phyloP scores from a whole-genome alignment of 768 basidiomycete species.

The Asterophora lycoperdoides region DNA sequence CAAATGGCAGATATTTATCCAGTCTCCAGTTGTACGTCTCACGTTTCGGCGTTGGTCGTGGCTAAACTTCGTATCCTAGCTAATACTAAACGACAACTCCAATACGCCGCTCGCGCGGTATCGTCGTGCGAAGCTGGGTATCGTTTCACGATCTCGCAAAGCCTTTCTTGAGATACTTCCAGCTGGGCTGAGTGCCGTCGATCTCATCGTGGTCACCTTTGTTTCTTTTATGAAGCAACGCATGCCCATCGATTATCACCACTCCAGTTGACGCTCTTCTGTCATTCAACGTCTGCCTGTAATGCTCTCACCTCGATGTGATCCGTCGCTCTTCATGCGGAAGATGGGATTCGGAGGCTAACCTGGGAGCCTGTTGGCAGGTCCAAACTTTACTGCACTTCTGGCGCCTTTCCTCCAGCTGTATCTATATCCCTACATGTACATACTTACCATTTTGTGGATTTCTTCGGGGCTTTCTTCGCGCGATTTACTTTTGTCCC shows the following conservation, averaged over 20 bases:
- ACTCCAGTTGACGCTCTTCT: neutral
- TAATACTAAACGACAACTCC: slow-evolving; percentile 27
- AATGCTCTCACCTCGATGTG: too few relatives aligned
- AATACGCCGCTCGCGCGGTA: slow-evolving; percentile 27
- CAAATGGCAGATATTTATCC: slow-evolving; percentile 36
- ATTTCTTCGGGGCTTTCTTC: too few relatives aligned
- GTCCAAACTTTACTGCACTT: too few relatives aligned
- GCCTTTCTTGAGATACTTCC: slow-evolving; percentile 30
- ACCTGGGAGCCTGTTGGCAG: too few relatives aligned
- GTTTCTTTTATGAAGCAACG: slow-evolving; percentile 24
- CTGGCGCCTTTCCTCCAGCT: too few relatives aligned
- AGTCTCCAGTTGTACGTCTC: slow-evolving; percentile 31
- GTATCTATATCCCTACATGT: too few relatives aligned
- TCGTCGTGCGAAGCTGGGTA: slow-evolving; percentile 28
- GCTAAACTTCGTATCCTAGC: slow-evolving; percentile 17
- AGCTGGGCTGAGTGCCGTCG: slow-evolving; percentile 23
- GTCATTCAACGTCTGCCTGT: neutral
- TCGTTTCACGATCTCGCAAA: slow-evolving; percentile 27
- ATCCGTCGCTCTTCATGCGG: too few relatives aligned
- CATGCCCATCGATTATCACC: slow-evolving; percentile 10
- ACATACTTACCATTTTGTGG: too few relatives aligned
- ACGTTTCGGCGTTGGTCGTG: neutral
- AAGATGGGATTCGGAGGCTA: too few relatives aligned
- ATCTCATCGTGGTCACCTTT: slow-evolving; percentile 28
- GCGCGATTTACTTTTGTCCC: too few relatives aligned